phyloP scores from a whole-genome alignment of 2,329 filamentous ascomycete species.

The Trichophyton mentagrophytes region DNA sequence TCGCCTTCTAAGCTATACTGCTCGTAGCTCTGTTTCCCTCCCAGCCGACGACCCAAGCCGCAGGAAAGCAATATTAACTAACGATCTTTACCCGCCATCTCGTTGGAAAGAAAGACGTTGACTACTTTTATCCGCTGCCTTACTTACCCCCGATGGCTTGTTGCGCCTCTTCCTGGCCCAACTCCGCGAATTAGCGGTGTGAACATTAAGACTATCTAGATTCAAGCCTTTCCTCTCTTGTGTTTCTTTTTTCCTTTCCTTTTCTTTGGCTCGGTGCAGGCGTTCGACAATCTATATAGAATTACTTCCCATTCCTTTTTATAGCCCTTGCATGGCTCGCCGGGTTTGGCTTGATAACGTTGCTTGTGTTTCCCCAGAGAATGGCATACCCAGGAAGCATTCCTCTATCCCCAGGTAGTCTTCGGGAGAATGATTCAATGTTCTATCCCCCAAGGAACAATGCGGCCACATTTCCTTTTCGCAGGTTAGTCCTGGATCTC shows the following conservation, averaged over 20 bases:
- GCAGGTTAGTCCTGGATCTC: slow-evolving; percentile 11
- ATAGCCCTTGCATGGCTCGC: slow-evolving; percentile 2
- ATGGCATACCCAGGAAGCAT: slow-evolving; percentile 13
- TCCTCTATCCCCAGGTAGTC: slow-evolving; percentile 9
- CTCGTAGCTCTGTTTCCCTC: background rate
- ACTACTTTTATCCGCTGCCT: background rate
- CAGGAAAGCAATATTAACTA: background rate
- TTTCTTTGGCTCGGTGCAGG: background rate
- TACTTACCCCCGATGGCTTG: background rate
- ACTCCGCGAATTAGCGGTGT: slow-evolving; percentile 4
- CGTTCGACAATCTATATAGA: slow-evolving; percentile 2
- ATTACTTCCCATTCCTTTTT: background rate
- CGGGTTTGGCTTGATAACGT: background rate
- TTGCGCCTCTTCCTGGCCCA: background rate
- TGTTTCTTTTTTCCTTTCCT: background rate
- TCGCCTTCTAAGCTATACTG: background rate
- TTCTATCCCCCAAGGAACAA: slow-evolving; percentile 10
- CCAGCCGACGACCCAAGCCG: background rate
- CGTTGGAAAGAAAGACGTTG: background rate
- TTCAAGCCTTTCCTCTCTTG: slow-evolving; percentile 1
- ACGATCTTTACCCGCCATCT: background rate
- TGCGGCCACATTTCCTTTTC: slow-evolving; percentile 11
- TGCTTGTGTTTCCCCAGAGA: slow-evolving; percentile 6
- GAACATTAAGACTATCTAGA: slow-evolving; percentile 2
- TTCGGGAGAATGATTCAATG: slow-evolving; percentile 7